A percentile compares a stretch with the other conserved stretches of the same genome.
These are phyloP conservation scores for Nicotiana rustica DNA, from an alignment of 305 asterid genomes.

Conservation along the genomic window DNA sequence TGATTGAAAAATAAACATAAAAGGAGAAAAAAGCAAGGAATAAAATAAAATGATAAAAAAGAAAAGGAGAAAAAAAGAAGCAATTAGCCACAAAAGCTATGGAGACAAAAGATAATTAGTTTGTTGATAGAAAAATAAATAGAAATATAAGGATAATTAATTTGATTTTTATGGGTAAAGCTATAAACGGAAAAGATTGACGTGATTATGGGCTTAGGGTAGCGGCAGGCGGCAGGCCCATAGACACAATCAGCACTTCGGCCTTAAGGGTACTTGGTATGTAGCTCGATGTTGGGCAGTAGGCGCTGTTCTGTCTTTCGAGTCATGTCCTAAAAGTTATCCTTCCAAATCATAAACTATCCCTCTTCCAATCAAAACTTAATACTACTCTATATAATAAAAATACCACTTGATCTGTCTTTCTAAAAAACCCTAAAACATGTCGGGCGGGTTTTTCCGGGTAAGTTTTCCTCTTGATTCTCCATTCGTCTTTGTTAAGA, in stretches of 20 bases:
- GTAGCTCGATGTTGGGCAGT: neutral
- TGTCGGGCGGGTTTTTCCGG: conserved; percentile 99
- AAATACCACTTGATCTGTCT: neutral
- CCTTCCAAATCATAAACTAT: conserved; percentile 4
- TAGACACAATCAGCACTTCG: neutral
- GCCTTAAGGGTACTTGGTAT: neutral
- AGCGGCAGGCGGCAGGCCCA: neutral
- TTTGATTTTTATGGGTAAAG: too few relatives aligned
- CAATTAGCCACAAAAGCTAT: too few relatives aligned
- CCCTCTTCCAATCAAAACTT: neutral
- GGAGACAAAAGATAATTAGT: too few relatives aligned
- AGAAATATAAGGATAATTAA: too few relatives aligned
- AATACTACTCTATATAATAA: neutral
- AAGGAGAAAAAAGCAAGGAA: too few relatives aligned
- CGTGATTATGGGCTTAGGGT: neutral
- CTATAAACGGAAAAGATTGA: neutral
- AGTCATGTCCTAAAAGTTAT: neutral
- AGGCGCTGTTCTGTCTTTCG: neutral
- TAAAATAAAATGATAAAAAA: too few relatives aligned
- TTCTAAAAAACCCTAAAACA: conserved; percentile 68
- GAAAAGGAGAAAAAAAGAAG: too few relatives aligned
- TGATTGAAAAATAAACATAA: too few relatives aligned
- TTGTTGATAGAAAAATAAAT: too few relatives aligned
- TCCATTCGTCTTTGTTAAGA: neutral
- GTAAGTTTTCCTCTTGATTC: conserved; percentile 47